Evolutionary conservation across 768 basidiomycete species (phyloP).

Genomic region (Hypholoma fasciculare): DNA sequence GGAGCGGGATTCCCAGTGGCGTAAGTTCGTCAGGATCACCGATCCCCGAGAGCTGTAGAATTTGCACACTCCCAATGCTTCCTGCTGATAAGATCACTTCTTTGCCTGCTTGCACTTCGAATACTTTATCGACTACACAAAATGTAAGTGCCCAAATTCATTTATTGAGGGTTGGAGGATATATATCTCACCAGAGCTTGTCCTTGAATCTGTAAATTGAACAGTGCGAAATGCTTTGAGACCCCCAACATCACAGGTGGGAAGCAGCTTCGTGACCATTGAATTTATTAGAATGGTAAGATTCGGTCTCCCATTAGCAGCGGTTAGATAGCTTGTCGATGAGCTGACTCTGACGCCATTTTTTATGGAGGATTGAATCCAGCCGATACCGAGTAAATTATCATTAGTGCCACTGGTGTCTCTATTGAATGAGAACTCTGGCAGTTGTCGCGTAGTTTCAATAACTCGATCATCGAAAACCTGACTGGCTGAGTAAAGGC

Average conservation of each 20-base stretch:
- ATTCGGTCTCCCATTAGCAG: slow-evolving; percentile 29
- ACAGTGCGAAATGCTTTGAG: slow-evolving; percentile 19
- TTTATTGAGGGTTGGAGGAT: neutral
- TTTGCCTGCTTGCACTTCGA: slow-evolving; percentile 18
- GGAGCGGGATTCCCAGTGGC: slow-evolving; percentile 33
- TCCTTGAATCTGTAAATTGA: slow-evolving; percentile 12
- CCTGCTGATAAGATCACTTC: slow-evolving; percentile 41
- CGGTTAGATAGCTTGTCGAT: slow-evolving; percentile 33
- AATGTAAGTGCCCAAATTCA: neutral
- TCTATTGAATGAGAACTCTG: slow-evolving; percentile 33
- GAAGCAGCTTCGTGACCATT: slow-evolving; percentile 27
- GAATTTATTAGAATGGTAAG: slow-evolving; percentile 35
- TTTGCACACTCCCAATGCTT: slow-evolving; percentile 28
- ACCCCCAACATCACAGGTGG: slow-evolving; percentile 9
- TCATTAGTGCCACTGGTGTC: slow-evolving; percentile 32
- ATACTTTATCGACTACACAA: neutral
- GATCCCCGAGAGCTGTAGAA: slow-evolving; percentile 42
- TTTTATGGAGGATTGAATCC: slow-evolving; percentile 31
- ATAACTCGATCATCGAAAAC: slow-evolving; percentile 34
- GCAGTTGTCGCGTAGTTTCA: slow-evolving; percentile 31
- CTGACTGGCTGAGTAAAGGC: slow-evolving; percentile 21
- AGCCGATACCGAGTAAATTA: slow-evolving; percentile 31
- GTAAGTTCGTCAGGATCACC: slow-evolving; percentile 35
- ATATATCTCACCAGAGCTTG: neutral
- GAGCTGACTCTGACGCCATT: slow-evolving; percentile 33